Evolutionary conservation across 768 basidiomycete species (phyloP), one percentile per base, ranked within the genome.

Genomic region (Lentinula sp.): DNA sequence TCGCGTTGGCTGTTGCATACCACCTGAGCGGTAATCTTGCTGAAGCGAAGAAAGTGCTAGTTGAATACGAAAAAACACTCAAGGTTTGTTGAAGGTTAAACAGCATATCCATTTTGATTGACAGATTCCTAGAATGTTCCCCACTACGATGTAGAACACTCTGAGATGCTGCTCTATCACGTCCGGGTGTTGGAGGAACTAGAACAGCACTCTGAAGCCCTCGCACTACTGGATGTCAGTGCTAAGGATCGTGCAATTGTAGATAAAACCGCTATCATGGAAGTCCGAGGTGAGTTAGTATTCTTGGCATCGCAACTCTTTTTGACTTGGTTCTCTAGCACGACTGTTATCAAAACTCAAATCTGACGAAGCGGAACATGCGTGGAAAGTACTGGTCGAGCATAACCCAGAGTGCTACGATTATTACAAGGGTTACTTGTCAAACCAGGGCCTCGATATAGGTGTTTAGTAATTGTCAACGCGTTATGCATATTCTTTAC

Each of bases 1-100:
- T 94, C 57, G 91, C 84, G 1, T 79, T 95, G 51, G 93, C 93
- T 13, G 83, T 98, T 31, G 94, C 95, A 3, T 88, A 93, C 71
- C 89, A 93, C 68, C 80, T 98, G 15, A 89, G 86, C 61, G 88
- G 89, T 5, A 87, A 95, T 63, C 71, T 84, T 3, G 67, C 71
- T 10, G 88, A 91, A 66, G 87, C 94, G 2, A 83, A 82, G 67
- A 83, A 83, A 32, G 83, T 91, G 1, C 71, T 96, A 32, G 85
- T 91, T 60, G 82, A 86, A 50, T 91, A 93, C 68, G 81, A 87
- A 64, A 74, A 70, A 21, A 86, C 81, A 7, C 73, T 94, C 31
- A 92, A 94, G 81, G 91, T 88, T 61, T 39, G 78, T 70, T 39
- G 5, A 11, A 10, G 13, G 18, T 37, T 48, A 3, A 5, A 48